These are phyloP conservation scores for Cyclotella baltica DNA, from an alignment of 108 stramenopile genomes.

Conservation along the genomic window DNA sequence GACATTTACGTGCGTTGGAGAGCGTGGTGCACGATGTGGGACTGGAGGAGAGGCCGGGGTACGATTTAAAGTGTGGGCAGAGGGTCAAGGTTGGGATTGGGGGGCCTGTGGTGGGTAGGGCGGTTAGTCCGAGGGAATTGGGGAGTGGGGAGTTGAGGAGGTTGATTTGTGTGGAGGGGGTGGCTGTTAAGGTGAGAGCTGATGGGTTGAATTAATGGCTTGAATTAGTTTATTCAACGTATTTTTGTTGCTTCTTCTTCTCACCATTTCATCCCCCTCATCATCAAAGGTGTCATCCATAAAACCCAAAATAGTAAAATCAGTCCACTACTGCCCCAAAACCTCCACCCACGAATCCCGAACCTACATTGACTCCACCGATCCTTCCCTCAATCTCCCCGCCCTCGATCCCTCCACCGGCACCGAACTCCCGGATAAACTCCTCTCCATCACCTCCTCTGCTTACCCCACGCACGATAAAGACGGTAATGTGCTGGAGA, in stretches of 20 bases:
- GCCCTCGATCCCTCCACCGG: conserved; percentile 76
- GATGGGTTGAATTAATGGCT: not conserved
- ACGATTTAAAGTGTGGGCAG: conserved; percentile 44
- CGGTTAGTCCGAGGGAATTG: conserved; percentile 76
- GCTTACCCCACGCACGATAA: conserved; percentile 93
- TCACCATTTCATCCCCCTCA: not conserved
- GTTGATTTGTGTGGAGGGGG: conserved; percentile 98
- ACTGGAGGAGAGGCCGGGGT: conserved; percentile 73
- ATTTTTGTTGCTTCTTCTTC: not conserved
- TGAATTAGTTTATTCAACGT: not conserved
- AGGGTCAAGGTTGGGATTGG: conserved; percentile 77
- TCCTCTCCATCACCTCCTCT: conserved; percentile 81
- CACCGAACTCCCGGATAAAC: conserved; percentile 71
- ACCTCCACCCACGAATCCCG: conserved; percentile 82
- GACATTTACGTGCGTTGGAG: conserved; percentile 85
- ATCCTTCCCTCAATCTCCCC: conserved; percentile 91
- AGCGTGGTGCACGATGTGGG: conserved; percentile 80
- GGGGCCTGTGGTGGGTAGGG: conserved; percentile 68
- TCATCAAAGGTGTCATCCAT: conserved; percentile 80
- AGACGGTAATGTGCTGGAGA: conserved; percentile 93
- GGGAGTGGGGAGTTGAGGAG: conserved; percentile 70
- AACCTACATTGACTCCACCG: conserved; percentile 95
- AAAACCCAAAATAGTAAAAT: conserved; percentile 96
- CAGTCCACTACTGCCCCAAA: conserved; percentile 96
- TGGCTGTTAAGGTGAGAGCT: conserved; percentile 87